Evolutionary conservation across 352 stramenopile genomes (phyloP), one percentile per base, ranked within the genome.

Genomic region (Globisporangium radiosum): DNA sequence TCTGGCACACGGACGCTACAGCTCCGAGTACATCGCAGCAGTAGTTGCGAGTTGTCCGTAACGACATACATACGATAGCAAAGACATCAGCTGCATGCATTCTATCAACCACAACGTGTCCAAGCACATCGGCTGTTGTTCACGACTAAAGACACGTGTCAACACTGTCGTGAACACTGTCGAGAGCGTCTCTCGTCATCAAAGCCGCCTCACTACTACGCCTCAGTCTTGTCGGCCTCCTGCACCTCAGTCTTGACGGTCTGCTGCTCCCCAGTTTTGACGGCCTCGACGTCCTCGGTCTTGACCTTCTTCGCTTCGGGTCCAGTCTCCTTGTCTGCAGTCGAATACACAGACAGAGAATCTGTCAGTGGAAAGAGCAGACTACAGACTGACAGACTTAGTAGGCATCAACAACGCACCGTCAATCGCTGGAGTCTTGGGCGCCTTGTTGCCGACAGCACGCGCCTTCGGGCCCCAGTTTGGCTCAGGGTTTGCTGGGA

Each of bases 381-480:
- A n/a, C 59, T 44, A 59, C 10, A 47, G 44, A n/a, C 59, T 44
- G 61, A 50, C 38, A 52, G 60, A 17, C 42, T 7, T 47, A 33
- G 25, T 33, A 33, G 25, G 25, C 25, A 2, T 33, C 25, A 33
- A 33, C 25, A 65, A 73, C 45, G 69, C 62, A 63, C 59, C 63
- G 57, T 64, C 66, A 57, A 14, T 15, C 14, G 61, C 57, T 62
- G 53, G 71, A 42, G 65, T 75, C 8, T 54, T 76, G 8, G 70
- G 71, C 19, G 62, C 63, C 50, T 81, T 84, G 67, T 93, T 87
- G 42, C 87, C 84, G 1, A 92, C 81, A 45, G 85, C 85, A 60
- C 87, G 84, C 0, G 90, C 81, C 75, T 98, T 98, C 0, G 95
- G 96, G 11, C 96, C 96, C 96, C 96, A 99, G 71, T 99, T 94